phyloP scores from a whole-genome alignment of 176 grass and related monocot species.

The Guadua angustifolia region DNA sequence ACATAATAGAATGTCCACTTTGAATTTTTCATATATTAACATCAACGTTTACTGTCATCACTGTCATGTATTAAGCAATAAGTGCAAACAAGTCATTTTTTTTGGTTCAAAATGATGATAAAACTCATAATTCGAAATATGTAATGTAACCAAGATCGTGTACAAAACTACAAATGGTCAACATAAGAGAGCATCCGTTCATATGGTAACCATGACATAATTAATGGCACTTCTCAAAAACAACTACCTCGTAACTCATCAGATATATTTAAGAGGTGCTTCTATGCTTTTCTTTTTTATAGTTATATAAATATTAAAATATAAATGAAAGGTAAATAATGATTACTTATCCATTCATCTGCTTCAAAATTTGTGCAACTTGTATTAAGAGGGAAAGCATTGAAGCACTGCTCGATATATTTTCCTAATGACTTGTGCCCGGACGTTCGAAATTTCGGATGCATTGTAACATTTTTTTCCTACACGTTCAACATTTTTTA shows the following conservation, averaged over 20 bases:
- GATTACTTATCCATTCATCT: too few relatives aligned
- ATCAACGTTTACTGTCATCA: neutral
- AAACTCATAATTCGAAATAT: neutral
- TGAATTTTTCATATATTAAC: conserved; percentile 16
- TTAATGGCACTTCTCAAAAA: conserved; percentile 16
- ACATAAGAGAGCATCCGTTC: neutral
- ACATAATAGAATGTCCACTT: neutral
- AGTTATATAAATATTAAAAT: too few relatives aligned
- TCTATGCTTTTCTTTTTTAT: too few relatives aligned
- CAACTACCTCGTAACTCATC: conserved; percentile 2
- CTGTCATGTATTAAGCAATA: neutral
- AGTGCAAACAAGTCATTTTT: neutral
- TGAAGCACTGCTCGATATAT: too few relatives aligned
- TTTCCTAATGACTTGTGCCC: too few relatives aligned
- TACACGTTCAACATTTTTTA: too few relatives aligned
- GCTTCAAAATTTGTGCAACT: too few relatives aligned
- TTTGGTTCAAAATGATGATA: neutral
- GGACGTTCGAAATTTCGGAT: too few relatives aligned
- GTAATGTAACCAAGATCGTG: conserved; percentile 13
- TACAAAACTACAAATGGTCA: neutral
- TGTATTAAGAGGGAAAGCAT: too few relatives aligned
- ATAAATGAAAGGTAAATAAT: too few relatives aligned
- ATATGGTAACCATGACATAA: conserved; percentile 18
- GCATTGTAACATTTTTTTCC: too few relatives aligned
- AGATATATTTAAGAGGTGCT: neutral